Evolutionary conservation across 805 yeast genomes (phyloP).

Genomic region (Candida methanosorbosa): DNA sequence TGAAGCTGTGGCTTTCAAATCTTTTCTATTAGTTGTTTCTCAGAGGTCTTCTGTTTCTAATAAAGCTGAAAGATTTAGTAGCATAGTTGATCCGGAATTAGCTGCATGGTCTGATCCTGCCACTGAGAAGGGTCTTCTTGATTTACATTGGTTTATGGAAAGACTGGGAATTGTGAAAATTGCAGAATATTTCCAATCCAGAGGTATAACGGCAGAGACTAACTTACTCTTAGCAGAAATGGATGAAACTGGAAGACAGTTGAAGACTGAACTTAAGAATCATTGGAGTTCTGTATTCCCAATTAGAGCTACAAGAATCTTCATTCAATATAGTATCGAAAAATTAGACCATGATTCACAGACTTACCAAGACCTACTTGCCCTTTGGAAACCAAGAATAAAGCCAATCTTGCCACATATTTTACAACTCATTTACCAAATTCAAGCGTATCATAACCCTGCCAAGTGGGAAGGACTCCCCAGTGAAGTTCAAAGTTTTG

Average conservation of each 20-base stretch:
- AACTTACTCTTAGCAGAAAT: slow-evolving; percentile 70
- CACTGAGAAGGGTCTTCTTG: slow-evolving; percentile 82
- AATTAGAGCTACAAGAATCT: slow-evolving; percentile 88
- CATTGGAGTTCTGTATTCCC: slow-evolving; percentile 96
- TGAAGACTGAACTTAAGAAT: slow-evolving; percentile 73
- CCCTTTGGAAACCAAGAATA: slow-evolving; percentile 88
- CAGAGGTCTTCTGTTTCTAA: slow-evolving; percentile 71
- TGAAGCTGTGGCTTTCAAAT: slow-evolving; percentile 89
- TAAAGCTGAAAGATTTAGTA: slow-evolving; percentile 65
- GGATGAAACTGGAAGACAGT: slow-evolving; percentile 78
- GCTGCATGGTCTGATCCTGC: slow-evolving; percentile 88
- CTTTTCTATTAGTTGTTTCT: slow-evolving; percentile 85
- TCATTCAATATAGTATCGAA: slow-evolving; percentile 92
- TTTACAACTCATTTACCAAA: slow-evolving; percentile 76
- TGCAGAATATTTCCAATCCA: slow-evolving; percentile 77
- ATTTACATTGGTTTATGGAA: slow-evolving; percentile 97
- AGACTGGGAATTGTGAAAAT: slow-evolving; percentile 90
- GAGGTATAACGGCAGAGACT: slow-evolving; percentile 73
- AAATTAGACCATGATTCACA: slow-evolving; percentile 72
- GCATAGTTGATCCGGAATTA: slow-evolving; percentile 89
- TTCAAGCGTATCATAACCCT: slow-evolving; percentile 92
- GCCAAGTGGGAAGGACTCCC: slow-evolving; percentile 86
- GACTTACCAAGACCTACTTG: slow-evolving; percentile 61
- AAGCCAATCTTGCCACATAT: slow-evolving; percentile 89
- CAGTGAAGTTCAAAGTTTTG: slow-evolving; percentile 83